phyloP scores from a whole-genome alignment of 306 rosid species.

The Trichosanthes truncata region DNA sequence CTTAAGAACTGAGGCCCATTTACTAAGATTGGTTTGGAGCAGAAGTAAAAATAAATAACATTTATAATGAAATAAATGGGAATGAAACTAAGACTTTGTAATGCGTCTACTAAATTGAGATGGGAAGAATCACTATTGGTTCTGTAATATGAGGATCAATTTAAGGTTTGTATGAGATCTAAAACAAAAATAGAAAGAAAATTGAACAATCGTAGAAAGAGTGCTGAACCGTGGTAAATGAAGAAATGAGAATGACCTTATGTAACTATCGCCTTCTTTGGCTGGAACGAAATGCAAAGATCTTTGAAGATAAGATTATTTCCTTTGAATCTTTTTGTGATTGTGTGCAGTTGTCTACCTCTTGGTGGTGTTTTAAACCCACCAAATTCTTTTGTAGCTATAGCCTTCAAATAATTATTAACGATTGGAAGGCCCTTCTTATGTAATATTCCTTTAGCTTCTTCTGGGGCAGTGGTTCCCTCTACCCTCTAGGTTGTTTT shows the following conservation, averaged over 20 bases:
- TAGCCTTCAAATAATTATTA: too few species aligned
- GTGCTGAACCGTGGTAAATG: background rate
- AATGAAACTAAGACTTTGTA: background rate
- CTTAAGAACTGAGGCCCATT: background rate
- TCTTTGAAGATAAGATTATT: too few species aligned
- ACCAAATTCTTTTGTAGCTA: too few species aligned
- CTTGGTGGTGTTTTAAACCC: too few species aligned
- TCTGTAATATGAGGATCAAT: background rate
- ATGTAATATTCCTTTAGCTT: too few species aligned
- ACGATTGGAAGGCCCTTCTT: too few species aligned
- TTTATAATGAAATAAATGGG: background rate
- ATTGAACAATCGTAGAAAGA: background rate
- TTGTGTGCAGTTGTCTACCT: too few species aligned
- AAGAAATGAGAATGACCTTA: background rate
- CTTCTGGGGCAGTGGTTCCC: too few species aligned
- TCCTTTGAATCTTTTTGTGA: too few species aligned
- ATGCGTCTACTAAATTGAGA: background rate
- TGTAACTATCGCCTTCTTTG: too few species aligned
- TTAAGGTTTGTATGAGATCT: background rate
- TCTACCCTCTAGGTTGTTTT: too few species aligned
- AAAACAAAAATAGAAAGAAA: background rate
- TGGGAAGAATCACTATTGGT: background rate
- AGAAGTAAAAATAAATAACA: background rate
- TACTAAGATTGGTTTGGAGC: background rate
- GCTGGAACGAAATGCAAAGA: too few species aligned